Conservation (phyloP, 352 stramenopile genomes). For the Phytophthora crassamura region DNA sequence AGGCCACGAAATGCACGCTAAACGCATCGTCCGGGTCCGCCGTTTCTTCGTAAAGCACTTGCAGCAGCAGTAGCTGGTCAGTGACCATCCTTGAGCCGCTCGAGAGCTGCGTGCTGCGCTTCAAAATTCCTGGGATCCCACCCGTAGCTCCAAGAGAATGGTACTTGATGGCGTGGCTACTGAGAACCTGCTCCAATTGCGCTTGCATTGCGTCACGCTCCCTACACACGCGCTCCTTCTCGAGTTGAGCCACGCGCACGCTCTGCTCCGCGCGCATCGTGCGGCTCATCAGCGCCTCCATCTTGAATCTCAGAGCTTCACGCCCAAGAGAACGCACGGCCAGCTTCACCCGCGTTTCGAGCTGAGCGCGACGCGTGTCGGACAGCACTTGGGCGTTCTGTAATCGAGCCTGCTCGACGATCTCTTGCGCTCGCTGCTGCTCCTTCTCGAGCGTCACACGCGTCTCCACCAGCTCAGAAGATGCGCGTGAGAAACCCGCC, state of each 20-base stretch:
- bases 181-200: conserved; percentile 58
- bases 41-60: conserved; percentile 68
- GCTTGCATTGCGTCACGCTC: conserved; percentile 49
- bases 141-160: conserved; percentile 49
- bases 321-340: conserved; percentile 67
- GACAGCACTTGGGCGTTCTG: conserved; percentile 57
- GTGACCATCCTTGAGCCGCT: conserved; percentile 49
- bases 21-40: conserved; percentile 36
- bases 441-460: conserved; percentile 60
- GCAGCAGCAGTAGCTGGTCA: conserved; percentile 56
- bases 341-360: conserved; percentile 62
- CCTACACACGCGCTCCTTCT: conserved; percentile 38
- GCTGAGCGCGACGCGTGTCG: conserved; percentile 57
- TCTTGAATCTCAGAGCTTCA: conserved; percentile 69
- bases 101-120: conserved; percentile 48
- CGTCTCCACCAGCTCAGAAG: conserved; percentile 58
- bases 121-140: conserved; percentile 62
- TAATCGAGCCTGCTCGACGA: conserved; percentile 51
- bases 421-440: conserved; percentile 33
- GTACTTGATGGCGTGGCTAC: conserved; percentile 63
- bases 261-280: conserved; percentile 60
- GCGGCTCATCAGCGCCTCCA: conserved; percentile 59
- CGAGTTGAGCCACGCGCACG: conserved; percentile 59
- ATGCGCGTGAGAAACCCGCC: conserved; percentile 45
- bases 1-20: conserved; percentile 46